phyloP scores from a whole-genome alignment of 768 basidiomycete genomes.

The Kwoniella mangroviensis region DNA sequence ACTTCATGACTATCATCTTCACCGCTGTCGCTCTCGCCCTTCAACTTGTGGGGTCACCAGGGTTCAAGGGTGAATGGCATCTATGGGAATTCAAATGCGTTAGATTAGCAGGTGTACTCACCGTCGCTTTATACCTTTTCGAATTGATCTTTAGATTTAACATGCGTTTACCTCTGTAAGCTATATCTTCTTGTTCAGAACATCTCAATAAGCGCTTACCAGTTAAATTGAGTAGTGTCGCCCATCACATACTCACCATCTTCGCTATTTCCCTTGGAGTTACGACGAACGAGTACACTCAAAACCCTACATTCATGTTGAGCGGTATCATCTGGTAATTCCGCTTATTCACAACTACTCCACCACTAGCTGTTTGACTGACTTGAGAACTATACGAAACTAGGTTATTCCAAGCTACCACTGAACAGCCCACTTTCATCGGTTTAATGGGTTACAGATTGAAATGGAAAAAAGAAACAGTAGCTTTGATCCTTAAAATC shows the following conservation, averaged over 20 bases:
- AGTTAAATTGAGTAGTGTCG: conserved; percentile 21
- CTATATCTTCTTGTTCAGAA: not conserved
- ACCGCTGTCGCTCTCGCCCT: conserved; percentile 39
- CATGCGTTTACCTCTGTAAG: conserved; percentile 45
- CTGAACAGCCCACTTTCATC: conserved; percentile 43
- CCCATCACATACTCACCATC: conserved; percentile 44
- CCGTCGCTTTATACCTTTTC: conserved; percentile 36
- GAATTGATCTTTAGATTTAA: conserved; percentile 42
- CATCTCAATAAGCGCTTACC: not conserved
- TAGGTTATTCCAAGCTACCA: conserved; percentile 48
- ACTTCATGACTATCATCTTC: conserved; percentile 40
- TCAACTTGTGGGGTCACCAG: conserved; percentile 34
- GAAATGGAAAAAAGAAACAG: conserved; percentile 27
- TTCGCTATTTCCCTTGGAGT: conserved; percentile 41
- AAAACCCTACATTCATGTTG: conserved; percentile 28
- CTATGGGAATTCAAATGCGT: conserved; percentile 29
- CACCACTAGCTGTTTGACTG: not conserved
- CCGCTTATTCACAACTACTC: not conserved
- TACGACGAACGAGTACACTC: conserved; percentile 40
- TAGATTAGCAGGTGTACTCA: conserved; percentile 30
- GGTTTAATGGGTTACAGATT: conserved; percentile 42
- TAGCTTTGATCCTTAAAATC: conserved; percentile 30
- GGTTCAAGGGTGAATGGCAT: conserved; percentile 27
- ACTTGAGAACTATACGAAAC: not conserved
- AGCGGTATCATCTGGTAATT: conserved; percentile 40